These are phyloP conservation scores for Fusarium graminum DNA, from an alignment of 2,329 filamentous ascomycete species.

Conservation along the genomic window DNA sequence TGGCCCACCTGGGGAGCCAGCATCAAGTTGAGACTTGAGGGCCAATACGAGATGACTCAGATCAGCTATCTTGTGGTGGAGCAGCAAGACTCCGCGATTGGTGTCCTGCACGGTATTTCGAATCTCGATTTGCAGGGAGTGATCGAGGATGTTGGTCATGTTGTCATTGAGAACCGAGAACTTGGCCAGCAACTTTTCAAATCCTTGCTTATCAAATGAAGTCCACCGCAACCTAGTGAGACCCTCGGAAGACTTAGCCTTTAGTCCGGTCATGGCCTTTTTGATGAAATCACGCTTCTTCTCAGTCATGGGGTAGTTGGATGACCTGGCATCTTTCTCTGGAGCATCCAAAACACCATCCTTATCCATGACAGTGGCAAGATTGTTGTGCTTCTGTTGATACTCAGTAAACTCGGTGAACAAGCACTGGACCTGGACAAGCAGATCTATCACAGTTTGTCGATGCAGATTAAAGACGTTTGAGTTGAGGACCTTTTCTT, in stretches of 20 bases:
- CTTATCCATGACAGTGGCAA: constrained; percentile 53
- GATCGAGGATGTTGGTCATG: constrained; percentile 63
- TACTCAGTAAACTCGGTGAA: constrained; percentile 62
- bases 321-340: constrained; percentile 60
- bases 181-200: constrained; percentile 59
- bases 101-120: constrained; percentile 63
- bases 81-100: constrained; percentile 61
- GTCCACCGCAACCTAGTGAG: constrained; percentile 59
- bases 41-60: constrained; percentile 61
- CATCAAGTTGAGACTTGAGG: constrained; percentile 59
- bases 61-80: constrained; percentile 62
- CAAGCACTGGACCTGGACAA: constrained; percentile 62
- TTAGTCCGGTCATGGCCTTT: constrained; percentile 58
- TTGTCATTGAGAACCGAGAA: constrained; percentile 62
- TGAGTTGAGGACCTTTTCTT: constrained; percentile 59
- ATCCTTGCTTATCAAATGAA: constrained; percentile 61
- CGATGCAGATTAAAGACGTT: constrained; percentile 64
- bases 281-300: constrained; percentile 59
- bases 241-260: constrained; percentile 54
- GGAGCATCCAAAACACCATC: constrained; percentile 55
- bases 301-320: constrained; percentile 60
- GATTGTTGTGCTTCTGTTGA: constrained; percentile 56
- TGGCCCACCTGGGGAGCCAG: constrained; percentile 37
- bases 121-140: constrained; percentile 62
- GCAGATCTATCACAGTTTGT: constrained; percentile 62